Base-by-base conservation (phyloP, 2,329 filamentous ascomycete genomes). In the Xylariomycetidae sp. region DNA sequence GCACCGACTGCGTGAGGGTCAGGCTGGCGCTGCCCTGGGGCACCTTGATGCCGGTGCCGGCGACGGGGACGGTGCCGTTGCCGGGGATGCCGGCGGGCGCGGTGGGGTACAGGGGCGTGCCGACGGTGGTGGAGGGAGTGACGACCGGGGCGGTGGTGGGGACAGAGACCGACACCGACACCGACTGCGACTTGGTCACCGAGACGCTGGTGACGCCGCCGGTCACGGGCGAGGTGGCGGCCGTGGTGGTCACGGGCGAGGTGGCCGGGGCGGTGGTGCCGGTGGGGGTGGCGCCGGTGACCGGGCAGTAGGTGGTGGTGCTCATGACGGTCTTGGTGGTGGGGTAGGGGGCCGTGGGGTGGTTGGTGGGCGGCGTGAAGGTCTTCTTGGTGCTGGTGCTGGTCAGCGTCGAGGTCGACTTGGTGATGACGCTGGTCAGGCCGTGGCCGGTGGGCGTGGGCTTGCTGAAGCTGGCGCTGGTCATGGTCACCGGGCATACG, bases 401-500 rank as follows among this genome's bases (percentile, higher is more conserved):
- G 26, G 42, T 37, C 17, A 54, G 43, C 28, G 47, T 53, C 12
- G 42, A 38, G 15, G 47, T 32, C 14, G 47, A 32, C 39, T 43
- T 43, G 31, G 47, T 52, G 37, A 46, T 39, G 29, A 47, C 52
- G 19, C 36, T 29, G 19, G 36, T 31, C 14, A 42, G 40, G 34
- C 25, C 27, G 35, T 45, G 35, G 14, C 29, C 32, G 2, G 43
- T 39, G 6, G 45, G 37, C 20, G 38, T 43, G 17, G 47, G 42
- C 12, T 35, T 31, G 24, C 40, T 46, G 19, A 48, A 52, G 32
- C 51, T 34, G 8, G 47, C 28, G 3, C 15, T 43, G 16, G 47
- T 49, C 27, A 43, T 39, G 9, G 45, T 49, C 17, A 32, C 46
- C 25, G 53, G 50, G 47, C 51, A 56, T 14, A 54, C 42, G 14